A percentile compares a stretch with the other conserved stretches of the same genome.
These are phyloP conservation scores for Agroathelia rolfsii DNA, from an alignment of 1,284 basidiomycete genomes.

Conservation along the genomic window DNA sequence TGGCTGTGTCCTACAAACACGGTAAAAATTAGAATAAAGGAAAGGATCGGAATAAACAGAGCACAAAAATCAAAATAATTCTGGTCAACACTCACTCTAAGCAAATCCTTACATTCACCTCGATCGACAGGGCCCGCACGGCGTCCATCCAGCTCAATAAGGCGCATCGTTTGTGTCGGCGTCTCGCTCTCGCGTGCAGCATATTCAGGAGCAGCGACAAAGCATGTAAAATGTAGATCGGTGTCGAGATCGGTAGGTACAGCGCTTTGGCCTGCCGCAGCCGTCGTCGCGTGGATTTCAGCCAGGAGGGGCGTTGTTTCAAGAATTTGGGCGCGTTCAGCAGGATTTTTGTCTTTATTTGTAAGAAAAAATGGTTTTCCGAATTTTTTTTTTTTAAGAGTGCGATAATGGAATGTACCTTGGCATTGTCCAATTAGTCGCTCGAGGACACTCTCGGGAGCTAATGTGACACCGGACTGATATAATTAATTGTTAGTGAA, in stretches of 20 bases:
- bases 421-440: slow-evolving; percentile 56
- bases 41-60: slow-evolving; percentile 1
- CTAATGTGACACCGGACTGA: slow-evolving; percentile 49
- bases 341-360: slow-evolving; percentile 47
- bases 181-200: slow-evolving; percentile 18
- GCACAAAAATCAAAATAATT: slow-evolving; percentile 6
- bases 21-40: no score
- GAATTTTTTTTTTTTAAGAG: not conserved
- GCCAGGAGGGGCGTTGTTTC: slow-evolving; percentile 70
- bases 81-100: slow-evolving; percentile 41
- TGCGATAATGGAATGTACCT: slow-evolving; percentile 25
- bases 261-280: slow-evolving; percentile 59
- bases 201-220: slow-evolving; percentile 55
- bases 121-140: slow-evolving; percentile 71
- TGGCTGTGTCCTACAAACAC: slow-evolving; percentile 60
- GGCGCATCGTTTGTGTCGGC: slow-evolving; percentile 30
- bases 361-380: slow-evolving; percentile 11
- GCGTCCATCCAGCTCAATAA: slow-evolving; percentile 78
- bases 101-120: slow-evolving; percentile 52
- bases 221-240: slow-evolving; percentile 79
- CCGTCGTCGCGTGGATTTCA: slow-evolving; percentile 63
- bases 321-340: slow-evolving; percentile 66
- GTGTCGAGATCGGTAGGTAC: slow-evolving; percentile 47
- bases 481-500: not conserved
- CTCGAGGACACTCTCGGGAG: slow-evolving; percentile 45